Evolutionary conservation across 805 yeast species (phyloP), one percentile per base, ranked within the genome.

Genomic region (Martiniozyma abietophila): DNA sequence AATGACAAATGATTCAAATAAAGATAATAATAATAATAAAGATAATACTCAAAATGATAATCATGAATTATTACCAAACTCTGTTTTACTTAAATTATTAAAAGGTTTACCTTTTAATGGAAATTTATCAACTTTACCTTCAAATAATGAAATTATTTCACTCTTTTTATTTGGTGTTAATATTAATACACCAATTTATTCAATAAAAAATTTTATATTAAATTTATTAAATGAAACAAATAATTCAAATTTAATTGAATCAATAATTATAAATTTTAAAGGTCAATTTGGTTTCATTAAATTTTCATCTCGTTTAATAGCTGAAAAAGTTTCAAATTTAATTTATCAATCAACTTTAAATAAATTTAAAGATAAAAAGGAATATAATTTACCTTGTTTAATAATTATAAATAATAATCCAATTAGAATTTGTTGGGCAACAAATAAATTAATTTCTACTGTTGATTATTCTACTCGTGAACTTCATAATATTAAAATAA

Each of bases 161-260:
- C 69, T 85, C 34, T 85, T 86, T 50, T 49, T 86, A 14, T 82
- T 77, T 56, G 95, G 95, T 2, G 62, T 84, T 14, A 76, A 70
- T 39, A 71, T 73, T 4, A 74, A 74, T 11, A 50, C 79, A 6
- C 79, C 94, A 0, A 84, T 78, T 45, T 76, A 75, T 53, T 58
- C 59, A 34, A 59, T 85, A 11, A 50, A 71, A 12, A 72, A 72
- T 6, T 63, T 53, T 41, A 74, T 79, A 36, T 60, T 60, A 24
- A 49, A 58, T 18, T 51, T 51, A 23, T 11, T 43, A 20, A 33
- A 41, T 2, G 44, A 41, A 16, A 32, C 38, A 10, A 25, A 36
- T 6, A 38, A 40, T 4, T 18, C 22, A 4, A 29, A 15, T n/a
- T 15, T 24, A 6, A 44, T 80, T 9, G 65, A 69, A 34, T 54